Evolutionary conservation across 2,329 filamentous ascomycete species (phyloP), one percentile per base, ranked within the genome.

Genomic region (Microsporum canis): DNA sequence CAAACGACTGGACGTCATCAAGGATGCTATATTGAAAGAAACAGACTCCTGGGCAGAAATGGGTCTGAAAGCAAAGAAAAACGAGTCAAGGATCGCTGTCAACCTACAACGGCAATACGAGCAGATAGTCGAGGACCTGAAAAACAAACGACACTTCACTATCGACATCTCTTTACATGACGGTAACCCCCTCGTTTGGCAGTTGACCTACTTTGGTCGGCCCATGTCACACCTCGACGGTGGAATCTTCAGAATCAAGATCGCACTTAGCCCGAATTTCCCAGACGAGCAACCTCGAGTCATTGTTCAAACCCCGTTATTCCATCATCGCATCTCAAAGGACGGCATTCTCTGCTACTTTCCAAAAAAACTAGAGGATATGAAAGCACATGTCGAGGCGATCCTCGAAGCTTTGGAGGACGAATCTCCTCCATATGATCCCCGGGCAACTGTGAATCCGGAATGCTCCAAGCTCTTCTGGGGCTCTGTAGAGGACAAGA

Each of bases 211-310:
- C 71, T 95, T 96, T 71, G 94, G 94, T 31, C 84, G 87, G 60
- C 89, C 91, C 0, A 95, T 94, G 87, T 95, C 91, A 4, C 91
- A 95, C 66, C 82, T 97, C 1, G 92, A 97, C 67, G 92, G 91
- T 14, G 91, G 92, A 1, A 82, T 97, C 63, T 92, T 97, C 77
- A 84, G 84, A 63, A 87, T 96, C 72, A 87, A 81, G 68, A 79
- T 97, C 60, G 80, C 80, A 68, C 86, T 97, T 68, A 95, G 90
- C 68, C 86, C 89, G 4, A 83, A 84, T 4, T 97, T 96, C 69
- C 94, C 94, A 0, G 84, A 89, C 45, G 89, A 95, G 67, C 89
- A 96, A 68, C 94, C 92, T 29, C 85, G 92, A 38, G 87, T 91
- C 60, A 85, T 81, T 64, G 86, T 96, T 65, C 83, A 91, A 68